Evolutionary conservation across 1,284 basidiomycete genomes (phyloP).

Genomic region (Ganoderma leucocontextum): DNA sequence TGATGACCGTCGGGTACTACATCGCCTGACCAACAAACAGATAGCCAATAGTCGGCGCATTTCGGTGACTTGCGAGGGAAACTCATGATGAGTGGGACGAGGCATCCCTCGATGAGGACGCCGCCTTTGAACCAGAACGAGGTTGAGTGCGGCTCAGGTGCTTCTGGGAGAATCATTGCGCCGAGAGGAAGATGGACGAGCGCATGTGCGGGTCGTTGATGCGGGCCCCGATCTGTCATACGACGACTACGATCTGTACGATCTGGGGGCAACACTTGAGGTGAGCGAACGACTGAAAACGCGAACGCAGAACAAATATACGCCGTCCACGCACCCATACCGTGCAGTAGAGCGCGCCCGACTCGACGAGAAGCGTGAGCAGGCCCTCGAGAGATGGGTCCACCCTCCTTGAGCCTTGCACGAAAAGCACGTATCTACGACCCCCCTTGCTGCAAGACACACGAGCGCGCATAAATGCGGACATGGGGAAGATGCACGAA

Average conservation of each 20-base stretch:
- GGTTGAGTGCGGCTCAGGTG: background rate
- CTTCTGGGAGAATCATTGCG: background rate
- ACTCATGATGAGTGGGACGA: constrained; percentile 7
- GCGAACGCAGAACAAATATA: background rate
- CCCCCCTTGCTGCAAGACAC: background rate
- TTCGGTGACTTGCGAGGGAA: no score
- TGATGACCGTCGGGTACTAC: background rate
- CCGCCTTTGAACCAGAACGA: background rate
- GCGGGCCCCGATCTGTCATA: background rate
- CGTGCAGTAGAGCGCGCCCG: constrained; percentile 2
- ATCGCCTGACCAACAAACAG: background rate
- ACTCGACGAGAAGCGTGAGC: background rate
- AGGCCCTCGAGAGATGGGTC: background rate
- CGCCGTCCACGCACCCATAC: background rate
- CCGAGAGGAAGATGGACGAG: background rate
- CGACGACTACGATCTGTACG: background rate
- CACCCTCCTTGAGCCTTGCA: background rate
- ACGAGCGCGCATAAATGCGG: no score
- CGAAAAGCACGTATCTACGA: background rate
- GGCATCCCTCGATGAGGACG: background rate
- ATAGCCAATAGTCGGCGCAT: no score
- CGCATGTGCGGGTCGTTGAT: background rate
- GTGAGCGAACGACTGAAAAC: background rate
- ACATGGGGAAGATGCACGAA: no score
- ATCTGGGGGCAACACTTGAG: background rate